Evolutionary conservation across 2,329 filamentous ascomycete species (phyloP), one percentile per base, ranked within the genome.

Genomic region (Geosmithia flava): DNA sequence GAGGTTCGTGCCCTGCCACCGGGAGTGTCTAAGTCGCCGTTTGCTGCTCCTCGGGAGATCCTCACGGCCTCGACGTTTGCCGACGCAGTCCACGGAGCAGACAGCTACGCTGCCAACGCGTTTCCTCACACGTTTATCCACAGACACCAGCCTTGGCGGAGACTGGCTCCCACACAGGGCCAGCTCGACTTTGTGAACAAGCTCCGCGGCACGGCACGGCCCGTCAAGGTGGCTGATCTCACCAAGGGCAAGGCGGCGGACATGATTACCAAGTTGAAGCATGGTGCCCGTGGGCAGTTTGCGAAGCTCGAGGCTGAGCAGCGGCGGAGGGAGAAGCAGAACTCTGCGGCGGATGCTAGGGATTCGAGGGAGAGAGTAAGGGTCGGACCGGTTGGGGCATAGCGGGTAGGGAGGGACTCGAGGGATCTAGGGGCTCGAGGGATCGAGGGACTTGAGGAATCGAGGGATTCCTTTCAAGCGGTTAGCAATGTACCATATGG

Each of bases 201-300:
- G 57, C 58, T 82, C 3, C 71, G 82, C 8, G 65, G 65, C 1
- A 66, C 75, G 47, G 52, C 54, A 70, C 68, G 80, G 27, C 68
- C 75, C 47, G 59, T 89, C 46, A 72, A 67, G 1, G 55, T 65
- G 0, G 65, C 67, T 0, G 74, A 81, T 27, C 57, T 95, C 50
- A 89, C 77, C 15, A 93, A 90, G 59, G 91, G 91, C 7, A 80
- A 80, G 59, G 90, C 89, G 4, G 76, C 76, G 4, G 90, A 96
- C 61, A 90, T 95, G 84, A 95, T 97, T 53, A 94, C 87, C 7
- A 94, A 95, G 64, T 60, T 95, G 52, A 91, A 84, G 62, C 85
- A 93, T 60, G 91, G 91, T 1, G 87, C 86, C 1, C 78, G 70
- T 62, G 85, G 66, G 52, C 78, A 67, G 67, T 88, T 76, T 59